A percentile compares a stretch with the other conserved stretches of the same genome.
Conservation (phyloP, 192 early-diverging fungal species). For the Coemansia biformis region DNA sequence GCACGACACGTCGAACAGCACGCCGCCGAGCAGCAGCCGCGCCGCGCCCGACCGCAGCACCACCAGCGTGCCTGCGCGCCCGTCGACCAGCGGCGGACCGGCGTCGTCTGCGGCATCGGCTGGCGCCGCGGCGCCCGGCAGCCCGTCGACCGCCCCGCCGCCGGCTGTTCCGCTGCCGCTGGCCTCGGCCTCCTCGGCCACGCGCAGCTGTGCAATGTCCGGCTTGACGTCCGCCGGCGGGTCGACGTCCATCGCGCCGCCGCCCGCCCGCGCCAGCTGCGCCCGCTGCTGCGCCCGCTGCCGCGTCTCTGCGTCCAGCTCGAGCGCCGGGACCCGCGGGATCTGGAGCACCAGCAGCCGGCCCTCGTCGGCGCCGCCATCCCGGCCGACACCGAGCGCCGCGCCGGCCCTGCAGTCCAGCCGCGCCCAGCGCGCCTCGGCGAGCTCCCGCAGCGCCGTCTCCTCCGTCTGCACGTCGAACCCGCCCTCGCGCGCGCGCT, state of each 20-base stretch:
- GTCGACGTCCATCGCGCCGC: slow-evolving; percentile 5
- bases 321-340: slow-evolving; percentile 17
- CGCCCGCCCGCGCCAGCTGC: slow-evolving; percentile 6
- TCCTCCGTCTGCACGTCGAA: slow-evolving; percentile 44
- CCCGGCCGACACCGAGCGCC: slow-evolving; percentile 6
- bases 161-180: no score
- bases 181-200: background rate
- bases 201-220: slow-evolving; percentile 5
- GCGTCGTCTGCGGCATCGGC: no score
- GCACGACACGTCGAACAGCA: slow-evolving; percentile 37
- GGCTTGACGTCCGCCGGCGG: slow-evolving; percentile 30
- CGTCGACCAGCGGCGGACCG: slow-evolving; percentile 9
- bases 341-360: slow-evolving; percentile 22
- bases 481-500: background rate
- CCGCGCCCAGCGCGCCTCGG: slow-evolving; percentile 12
- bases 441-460: slow-evolving; percentile 28
- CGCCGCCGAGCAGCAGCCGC: slow-evolving; percentile 29
- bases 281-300: slow-evolving; percentile 8
- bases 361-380: background rate
- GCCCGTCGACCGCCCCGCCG: no score
- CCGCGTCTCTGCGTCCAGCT: slow-evolving; percentile 17
- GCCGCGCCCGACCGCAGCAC: slow-evolving; percentile 38
- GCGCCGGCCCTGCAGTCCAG: slow-evolving; percentile 15
- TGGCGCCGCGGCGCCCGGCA: no score
- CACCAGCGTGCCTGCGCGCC: slow-evolving; percentile 39